phyloP scores from a whole-genome alignment of 495 filamentous ascomycete genomes.

The Immersiella caudata region DNA sequence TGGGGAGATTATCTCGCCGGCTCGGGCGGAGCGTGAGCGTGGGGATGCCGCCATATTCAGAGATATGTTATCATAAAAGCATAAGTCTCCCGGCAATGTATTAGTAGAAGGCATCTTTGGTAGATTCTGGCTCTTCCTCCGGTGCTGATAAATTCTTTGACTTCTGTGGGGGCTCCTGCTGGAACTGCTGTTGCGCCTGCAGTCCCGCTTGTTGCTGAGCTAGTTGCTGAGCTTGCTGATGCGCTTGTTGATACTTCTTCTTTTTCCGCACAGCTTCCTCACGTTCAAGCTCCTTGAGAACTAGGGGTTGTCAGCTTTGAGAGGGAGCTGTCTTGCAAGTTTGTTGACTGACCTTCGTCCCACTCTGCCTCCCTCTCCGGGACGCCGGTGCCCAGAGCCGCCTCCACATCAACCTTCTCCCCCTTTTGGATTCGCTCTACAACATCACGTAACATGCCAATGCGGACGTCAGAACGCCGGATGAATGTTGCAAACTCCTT shows the following conservation, averaged over 20 bases:
- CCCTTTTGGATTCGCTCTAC: conserved; percentile 80
- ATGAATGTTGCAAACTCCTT: conserved; percentile 72
- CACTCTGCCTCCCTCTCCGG: conserved; percentile 76
- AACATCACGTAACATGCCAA: conserved; percentile 76
- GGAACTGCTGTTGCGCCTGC: not conserved
- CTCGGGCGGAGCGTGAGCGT: not conserved
- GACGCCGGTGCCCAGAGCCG: conserved; percentile 78
- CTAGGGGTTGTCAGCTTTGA: conserved; percentile 41
- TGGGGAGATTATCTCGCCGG: not conserved
- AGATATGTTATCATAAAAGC: conserved; percentile 53
- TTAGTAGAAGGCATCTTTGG: conserved; percentile 3
- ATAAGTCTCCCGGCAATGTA: not conserved
- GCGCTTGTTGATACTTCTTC: conserved; percentile 32
- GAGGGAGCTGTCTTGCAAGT: not conserved
- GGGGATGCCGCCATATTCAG: conserved; percentile 44
- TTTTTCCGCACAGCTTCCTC: conserved; percentile 68
- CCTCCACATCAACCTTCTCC: conserved; percentile 89
- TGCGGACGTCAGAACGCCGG: conserved; percentile 76
- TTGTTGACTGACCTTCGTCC: conserved; percentile 69
- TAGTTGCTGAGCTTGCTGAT: not conserved
- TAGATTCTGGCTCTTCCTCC: not conserved
- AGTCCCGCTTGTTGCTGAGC: conserved; percentile 10
- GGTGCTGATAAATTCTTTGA: conserved; percentile 29
- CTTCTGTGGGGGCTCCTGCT: not conserved
- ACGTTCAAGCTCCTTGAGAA: conserved; percentile 77